A percentile compares a stretch with the other conserved stretches of the same genome.
Conservation (phyloP, 2,329 filamentous ascomycete genomes). For the Fusarium newnesense region DNA sequence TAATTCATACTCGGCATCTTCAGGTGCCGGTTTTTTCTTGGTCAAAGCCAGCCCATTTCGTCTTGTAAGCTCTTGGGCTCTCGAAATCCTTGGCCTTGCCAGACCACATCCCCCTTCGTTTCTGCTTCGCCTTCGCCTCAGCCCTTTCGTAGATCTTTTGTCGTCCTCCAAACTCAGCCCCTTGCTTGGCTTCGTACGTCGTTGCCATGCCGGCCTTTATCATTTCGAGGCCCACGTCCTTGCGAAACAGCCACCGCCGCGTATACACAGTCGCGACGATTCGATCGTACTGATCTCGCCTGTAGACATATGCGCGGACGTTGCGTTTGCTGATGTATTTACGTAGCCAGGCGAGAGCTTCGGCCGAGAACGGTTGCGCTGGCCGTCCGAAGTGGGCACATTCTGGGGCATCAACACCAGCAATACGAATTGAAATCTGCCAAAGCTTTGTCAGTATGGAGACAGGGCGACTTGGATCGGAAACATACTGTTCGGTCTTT, state of each 20-base stretch:
- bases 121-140: constrained; percentile 73
- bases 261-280: constrained; percentile 88
- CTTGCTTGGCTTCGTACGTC: constrained; percentile 91
- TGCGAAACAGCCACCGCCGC: constrained; percentile 72
- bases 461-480: neutral
- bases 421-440: constrained; percentile 87
- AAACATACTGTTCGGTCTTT: constrained; percentile 78
- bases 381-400: constrained; percentile 90
- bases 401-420: constrained; percentile 94
- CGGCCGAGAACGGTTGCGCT: constrained; percentile 83
- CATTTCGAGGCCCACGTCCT: constrained; percentile 92
- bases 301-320: constrained; percentile 85
- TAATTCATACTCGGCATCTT: constrained; percentile 15
- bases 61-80: constrained; percentile 91
- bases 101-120: constrained; percentile 80
- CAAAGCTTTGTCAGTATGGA: constrained; percentile 26
- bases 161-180: constrained; percentile 85
- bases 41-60: constrained; percentile 46
- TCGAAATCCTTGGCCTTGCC: constrained; percentile 72
- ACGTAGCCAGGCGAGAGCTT: constrained; percentile 85
- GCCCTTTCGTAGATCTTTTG: constrained; percentile 72
- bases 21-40: constrained; percentile 32
- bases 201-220: constrained; percentile 85
- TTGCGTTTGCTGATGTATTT: constrained; percentile 75
- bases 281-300: constrained; percentile 90